Evolutionary conservation across 2,329 filamentous ascomycete species (phyloP), one percentile per base, ranked within the genome.

Genomic region (Pochonia chlamydosporia): DNA sequence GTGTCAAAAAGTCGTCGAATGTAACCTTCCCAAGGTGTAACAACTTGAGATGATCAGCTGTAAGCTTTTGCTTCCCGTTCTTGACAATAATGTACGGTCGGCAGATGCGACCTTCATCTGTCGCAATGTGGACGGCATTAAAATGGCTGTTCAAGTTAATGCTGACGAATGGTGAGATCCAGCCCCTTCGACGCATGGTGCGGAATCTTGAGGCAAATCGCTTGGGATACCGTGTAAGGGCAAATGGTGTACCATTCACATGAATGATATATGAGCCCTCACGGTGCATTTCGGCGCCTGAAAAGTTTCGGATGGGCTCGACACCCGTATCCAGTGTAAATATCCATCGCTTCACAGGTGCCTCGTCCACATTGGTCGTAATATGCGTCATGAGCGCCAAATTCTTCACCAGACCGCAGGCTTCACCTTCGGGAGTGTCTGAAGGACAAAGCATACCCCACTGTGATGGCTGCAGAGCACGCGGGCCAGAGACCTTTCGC

Each of bases 311-410:
- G 43, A 95, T 81, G 3, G 84, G 82, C 53, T 86, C 83, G 28
- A 95, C 87, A 48, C 92, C 88, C 3, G 89, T 85, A 39, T 95
- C 91, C 23, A 97, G 76, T 47, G 88, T 84, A 62, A 91, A 93
- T 2, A 96, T 84, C 63, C 95, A 82, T 59, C 89, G 85, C 58
- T 84, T 85, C 14, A 99, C 88, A 1, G 93, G 91, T 16, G 83
- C 89, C 63, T 97, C 93, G 48, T 96, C 90, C 48, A 95, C 89
- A 54, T 96, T 89, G 2, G 93, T 99, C 1, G 93, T 99, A 57
- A 99, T 97, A 62, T 99, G 95, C 44, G 95, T 99, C 93, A 99
- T 99, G 48, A 99, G 75, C 8, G 93, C 93, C 72, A 99, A 69
- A 62, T 99, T 99, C 75, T 99, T 99, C 57, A 99, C 91, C 48